These are phyloP conservation scores for Cavenderia fasciculata DNA, from an alignment of 78 protist genomes.

Conservation along the genomic window DNA sequence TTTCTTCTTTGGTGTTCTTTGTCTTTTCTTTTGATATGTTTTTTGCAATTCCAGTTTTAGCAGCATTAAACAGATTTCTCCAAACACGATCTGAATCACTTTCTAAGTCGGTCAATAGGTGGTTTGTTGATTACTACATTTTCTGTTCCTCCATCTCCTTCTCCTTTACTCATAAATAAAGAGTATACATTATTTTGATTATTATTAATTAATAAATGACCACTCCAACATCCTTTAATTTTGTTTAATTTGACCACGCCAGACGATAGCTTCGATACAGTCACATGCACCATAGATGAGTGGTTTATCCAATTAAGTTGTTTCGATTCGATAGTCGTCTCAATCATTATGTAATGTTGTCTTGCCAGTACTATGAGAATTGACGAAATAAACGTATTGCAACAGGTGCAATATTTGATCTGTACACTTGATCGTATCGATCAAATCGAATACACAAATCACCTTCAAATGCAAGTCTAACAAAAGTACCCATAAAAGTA, in stretches of 20 bases:
- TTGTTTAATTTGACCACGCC: slow-evolving; percentile 21
- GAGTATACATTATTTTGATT: background rate
- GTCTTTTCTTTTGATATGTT: slow-evolving; percentile 6
- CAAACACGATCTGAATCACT: slow-evolving; percentile 10
- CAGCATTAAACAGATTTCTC: slow-evolving; percentile 21
- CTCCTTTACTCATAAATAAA: background rate
- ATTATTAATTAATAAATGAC: slow-evolving; percentile 12
- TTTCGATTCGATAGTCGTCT: background rate
- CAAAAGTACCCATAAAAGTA: slow-evolving; percentile 32
- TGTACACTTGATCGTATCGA: background rate
- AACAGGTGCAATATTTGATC: background rate
- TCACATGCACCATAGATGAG: slow-evolving; percentile 8
- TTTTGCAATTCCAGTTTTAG: background rate
- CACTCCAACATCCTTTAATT: slow-evolving; percentile 37
- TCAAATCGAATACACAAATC: background rate
- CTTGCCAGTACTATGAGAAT: slow-evolving; percentile 13
- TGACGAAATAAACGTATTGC: slow-evolving; percentile 22
- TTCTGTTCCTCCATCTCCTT: too few relatives aligned
- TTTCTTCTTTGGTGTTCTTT: slow-evolving; percentile 44
- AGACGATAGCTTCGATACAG: slow-evolving; percentile 11
- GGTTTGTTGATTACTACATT: too few relatives aligned
- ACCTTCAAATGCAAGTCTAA: slow-evolving; percentile 17
- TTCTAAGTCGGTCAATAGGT: too few relatives aligned
- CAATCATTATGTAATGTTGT: background rate
- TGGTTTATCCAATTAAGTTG: background rate